Evolutionary conservation across 352 stramenopile genomes (phyloP), one percentile per base, ranked within the genome.

Genomic region (Phytophthora podocarpi): DNA sequence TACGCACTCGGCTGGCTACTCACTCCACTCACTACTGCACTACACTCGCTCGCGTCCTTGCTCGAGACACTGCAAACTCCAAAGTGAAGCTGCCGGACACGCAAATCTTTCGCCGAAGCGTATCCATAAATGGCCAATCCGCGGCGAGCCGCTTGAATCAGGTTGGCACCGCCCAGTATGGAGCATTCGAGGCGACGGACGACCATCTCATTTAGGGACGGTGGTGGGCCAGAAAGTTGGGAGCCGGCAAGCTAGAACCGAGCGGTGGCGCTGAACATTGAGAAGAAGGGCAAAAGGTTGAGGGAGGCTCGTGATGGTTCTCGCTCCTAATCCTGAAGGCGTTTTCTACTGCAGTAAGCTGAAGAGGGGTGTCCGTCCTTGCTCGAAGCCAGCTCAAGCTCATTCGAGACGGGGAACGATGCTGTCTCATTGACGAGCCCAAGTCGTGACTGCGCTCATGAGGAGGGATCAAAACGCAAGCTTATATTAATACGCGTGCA

Each of bases 71-170:
- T 12, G 21, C 23, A 47, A 41, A n/a, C n/a, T n/a, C n/a, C n/a
- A n/a, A n/a, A n/a, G n/a, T n/a, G n/a, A n/a, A n/a, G n/a, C n/a
- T n/a, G n/a, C n/a, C n/a, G n/a, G n/a, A n/a, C n/a, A n/a, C 7
- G 52, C 52, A 31, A 48, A 59, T 59, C 16, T 61, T 61, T n/a
- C 16, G 2, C 35, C n/a, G 24, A 41, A 41, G 16, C 13, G 41
- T 43, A 55, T 21, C 24, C 31, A 45, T 49, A 7, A 26, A 11
- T 9, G 20, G 12, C 7, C 31, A 5, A 37, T 37, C 31, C 31
- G 31, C 31, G 16, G 28, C 28, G 28, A 34, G 28, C 28, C 11
- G 28, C 11, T 34, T 37, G 31, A 37, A 37, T 37, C 31, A 37
- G 31, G 13, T 37, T 37, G 4, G 13, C 16, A 4, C 10, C 16